Evolutionary conservation across 257 asterid genomes (phyloP).

Genomic region (Henckelia pumila): DNA sequence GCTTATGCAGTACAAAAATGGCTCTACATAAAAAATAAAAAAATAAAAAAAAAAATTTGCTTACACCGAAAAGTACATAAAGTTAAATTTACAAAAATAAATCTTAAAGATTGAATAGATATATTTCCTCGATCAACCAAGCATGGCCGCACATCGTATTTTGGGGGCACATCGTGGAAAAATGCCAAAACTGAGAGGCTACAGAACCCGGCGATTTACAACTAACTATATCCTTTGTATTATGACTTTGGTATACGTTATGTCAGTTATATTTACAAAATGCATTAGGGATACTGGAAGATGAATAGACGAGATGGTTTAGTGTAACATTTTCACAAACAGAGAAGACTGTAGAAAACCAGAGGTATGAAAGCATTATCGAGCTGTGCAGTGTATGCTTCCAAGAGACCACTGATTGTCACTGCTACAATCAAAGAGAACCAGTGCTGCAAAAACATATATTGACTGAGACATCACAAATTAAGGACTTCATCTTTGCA

Average conservation of each 20-base stretch:
- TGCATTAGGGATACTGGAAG: background rate
- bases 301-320: background rate
- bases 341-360: constrained; percentile 86
- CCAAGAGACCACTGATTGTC: constrained; percentile 75
- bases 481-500: background rate
- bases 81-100: no score
- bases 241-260: constrained; percentile 17
- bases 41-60: no score
- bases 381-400: constrained; percentile 94
- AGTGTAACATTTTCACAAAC: constrained; percentile 41
- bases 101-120: no score
- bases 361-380: constrained; percentile 98
- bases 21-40: no score
- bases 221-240: background rate
- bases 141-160: background rate
- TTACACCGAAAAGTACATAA: no score
- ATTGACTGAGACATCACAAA: constrained; percentile 17
- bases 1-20: no score
- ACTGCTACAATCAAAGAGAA: constrained; percentile 79
- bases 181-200: background rate
- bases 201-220: background rate
- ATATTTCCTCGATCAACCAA: background rate
- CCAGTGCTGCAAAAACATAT: constrained; percentile 68
- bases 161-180: background rate
- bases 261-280: constrained; percentile 35